Percentiles rank a stretch among this genome's conserved stretches.
phyloP scores from a whole-genome alignment of 1,284 basidiomycete species.

The Trametes versicolor region DNA sequence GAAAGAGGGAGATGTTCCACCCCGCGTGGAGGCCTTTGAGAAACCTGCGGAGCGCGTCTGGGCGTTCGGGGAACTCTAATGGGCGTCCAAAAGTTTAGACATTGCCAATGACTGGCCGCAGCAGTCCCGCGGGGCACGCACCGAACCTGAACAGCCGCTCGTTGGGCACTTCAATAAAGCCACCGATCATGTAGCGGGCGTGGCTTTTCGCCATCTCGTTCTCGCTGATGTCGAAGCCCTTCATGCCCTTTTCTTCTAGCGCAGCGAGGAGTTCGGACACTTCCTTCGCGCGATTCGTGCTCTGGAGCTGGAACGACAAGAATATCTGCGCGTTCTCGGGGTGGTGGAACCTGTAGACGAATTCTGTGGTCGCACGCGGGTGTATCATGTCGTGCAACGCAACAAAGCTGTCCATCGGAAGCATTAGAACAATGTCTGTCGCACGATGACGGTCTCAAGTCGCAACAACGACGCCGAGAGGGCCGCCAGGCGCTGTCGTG shows the following conservation, averaged over 20 bases:
- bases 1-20: constrained; percentile 98
- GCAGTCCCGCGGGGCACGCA: constrained; percentile 51
- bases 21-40: constrained; percentile 82
- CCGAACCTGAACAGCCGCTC: constrained; percentile 96
- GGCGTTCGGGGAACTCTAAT: constrained; percentile 95
- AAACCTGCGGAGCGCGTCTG: constrained; percentile 92
- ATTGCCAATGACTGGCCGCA: background rate
- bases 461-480: no score
- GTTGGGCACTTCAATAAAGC: constrained; percentile 77
- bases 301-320: constrained; percentile 89
- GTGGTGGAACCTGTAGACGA: constrained; percentile 89
- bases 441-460: background rate
- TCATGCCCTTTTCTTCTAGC: constrained; percentile 78
- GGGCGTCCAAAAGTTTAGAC: background rate
- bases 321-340: constrained; percentile 84
- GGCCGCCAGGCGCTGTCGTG: background rate
- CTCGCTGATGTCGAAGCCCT: constrained; percentile 90
- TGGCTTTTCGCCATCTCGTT: constrained; percentile 98
- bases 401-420: constrained; percentile 74
- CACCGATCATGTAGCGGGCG: constrained; percentile 94
- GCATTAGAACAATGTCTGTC: constrained; percentile 23
- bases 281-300: constrained; percentile 71
- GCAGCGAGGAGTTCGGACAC: constrained; percentile 71
- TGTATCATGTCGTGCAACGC: constrained; percentile 89
- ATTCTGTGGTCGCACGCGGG: constrained; percentile 96